Base-by-base conservation (phyloP, 495 filamentous ascomycete genomes). In the Opeltia flavorubescens region DNA sequence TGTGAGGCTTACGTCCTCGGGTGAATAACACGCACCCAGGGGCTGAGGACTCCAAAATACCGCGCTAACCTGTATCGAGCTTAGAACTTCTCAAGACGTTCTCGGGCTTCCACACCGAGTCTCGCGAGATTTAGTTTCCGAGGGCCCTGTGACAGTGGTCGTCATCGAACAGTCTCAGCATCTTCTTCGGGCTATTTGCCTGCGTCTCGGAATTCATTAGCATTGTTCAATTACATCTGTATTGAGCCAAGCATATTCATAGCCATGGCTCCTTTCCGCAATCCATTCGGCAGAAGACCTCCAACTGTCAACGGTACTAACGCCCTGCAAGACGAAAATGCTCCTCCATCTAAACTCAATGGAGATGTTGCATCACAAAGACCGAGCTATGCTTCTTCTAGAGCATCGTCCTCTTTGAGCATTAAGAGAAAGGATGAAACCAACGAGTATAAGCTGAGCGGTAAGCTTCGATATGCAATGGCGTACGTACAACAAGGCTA, bases 381-480 rank as follows among this genome's bases (percentile, higher is more conserved):
- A 41, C 44, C 52, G 11, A 70, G 75, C 58, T 76, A 67, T 25
- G 62, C 70, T 26, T 73, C 71, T 15, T 77, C 75, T 23, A 71
- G 65, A 52, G 61, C 67, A 1, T 75, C 76, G 24, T 74, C 74
- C 23, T 71, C 78, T 18, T 65, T 84, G 59, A 80, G 75, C 53
- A 74, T 83, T 30, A 74, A 72, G 49, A 66, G 65, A 40, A 72
- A 69, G 28, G 61, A 67, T 33, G 78, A 83, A 47, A 79, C 73
- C 15, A 75, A 72, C 43, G 84, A 87, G 58, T 89, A 85, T 62
- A 85, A 89, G 68, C 69, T 89, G 67, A 85, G 84, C 61, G 83
- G 84, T 87, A 76, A 57, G 77, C 55, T 30, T 3, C 18, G 18
- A 39, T 20, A 18, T 13, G 8, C 12, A 15, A 18, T 13, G 35